Conservation (phyloP, 1,284 basidiomycete species). For the Takashimella koratensis region DNA sequence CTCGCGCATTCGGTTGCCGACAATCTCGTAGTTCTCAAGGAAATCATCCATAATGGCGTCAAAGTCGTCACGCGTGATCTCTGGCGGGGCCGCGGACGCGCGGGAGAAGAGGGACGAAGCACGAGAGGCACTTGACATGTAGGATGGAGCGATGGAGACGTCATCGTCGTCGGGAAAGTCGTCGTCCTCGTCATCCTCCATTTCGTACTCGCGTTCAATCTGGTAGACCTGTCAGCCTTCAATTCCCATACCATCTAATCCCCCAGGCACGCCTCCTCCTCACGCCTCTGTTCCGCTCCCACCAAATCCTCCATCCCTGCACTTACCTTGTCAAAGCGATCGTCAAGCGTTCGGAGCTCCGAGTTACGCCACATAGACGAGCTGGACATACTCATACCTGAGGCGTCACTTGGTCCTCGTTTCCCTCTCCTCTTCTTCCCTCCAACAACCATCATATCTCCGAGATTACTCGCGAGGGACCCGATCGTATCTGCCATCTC, state of each 20-base stretch:
- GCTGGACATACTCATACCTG: slow-evolving; percentile 94
- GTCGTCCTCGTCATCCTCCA: slow-evolving; percentile 54
- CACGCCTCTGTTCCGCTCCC: too few species aligned
- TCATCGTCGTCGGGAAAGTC: slow-evolving; percentile 50
- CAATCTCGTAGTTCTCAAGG: slow-evolving; percentile 85
- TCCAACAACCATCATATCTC: slow-evolving; percentile 60
- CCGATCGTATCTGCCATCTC: slow-evolving; percentile 80
- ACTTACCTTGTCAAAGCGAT: slow-evolving; percentile 84
- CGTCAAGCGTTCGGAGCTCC: slow-evolving; percentile 81
- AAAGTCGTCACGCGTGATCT: slow-evolving; percentile 82
- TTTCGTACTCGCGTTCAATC: slow-evolving; percentile 65
- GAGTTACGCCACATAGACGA: slow-evolving; percentile 94
- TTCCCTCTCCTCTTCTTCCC: slow-evolving; percentile 68
- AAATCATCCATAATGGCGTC: slow-evolving; percentile 91
- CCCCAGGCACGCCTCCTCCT: too few species aligned
- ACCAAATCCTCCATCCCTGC: too few species aligned
- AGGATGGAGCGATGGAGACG: slow-evolving; percentile 38
- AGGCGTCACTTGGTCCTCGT: slow-evolving; percentile 69
- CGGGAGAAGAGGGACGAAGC: slow-evolving; percentile 14
- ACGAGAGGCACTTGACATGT: slow-evolving; percentile 34
- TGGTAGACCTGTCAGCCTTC: slow-evolving; percentile 27
- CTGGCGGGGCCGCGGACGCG: slow-evolving; percentile 53
- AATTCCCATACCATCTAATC: too few species aligned
- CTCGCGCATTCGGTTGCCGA: slow-evolving; percentile 73
- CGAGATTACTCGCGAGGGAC: slow-evolving; percentile 62